Evolutionary conservation across 768 basidiomycete genomes (phyloP), one percentile per base, ranked within the genome.

Genomic region (Termitomyces bulborhizus): DNA sequence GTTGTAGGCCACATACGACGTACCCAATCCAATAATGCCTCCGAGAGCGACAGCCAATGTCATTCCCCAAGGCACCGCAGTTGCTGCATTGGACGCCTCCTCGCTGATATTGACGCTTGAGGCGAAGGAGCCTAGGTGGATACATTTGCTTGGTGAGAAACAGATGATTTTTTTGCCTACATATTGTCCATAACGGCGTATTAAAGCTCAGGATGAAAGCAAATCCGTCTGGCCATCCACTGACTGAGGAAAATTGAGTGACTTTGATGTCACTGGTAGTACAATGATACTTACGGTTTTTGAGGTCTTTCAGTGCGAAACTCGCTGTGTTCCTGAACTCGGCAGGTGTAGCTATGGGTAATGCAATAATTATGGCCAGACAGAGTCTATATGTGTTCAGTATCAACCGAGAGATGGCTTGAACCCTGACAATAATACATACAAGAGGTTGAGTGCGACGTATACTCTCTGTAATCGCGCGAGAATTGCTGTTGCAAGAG

Each of bases 51-150:
- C 79, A 3, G 88, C 79, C 53, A 68, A 62, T 27, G 80, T 76
- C 41, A 89, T 87, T 8, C 84, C 85, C 79, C 80, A 85, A 2
- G 88, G 88, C 3, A 88, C 84, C n/a, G 84, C 86, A 0, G 72
- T 75, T 8, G 81, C 78, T 0, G 88, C 88, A 58, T 90, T 90
- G 0, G 79, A 75, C 1, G 84, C 84, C 64, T 88, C 86, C 62
- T 88, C 86, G 51, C 82, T 84, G 54, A 88, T 85, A 59, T 88
- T 85, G 0, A 87, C 80, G 50, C 74, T 76, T 0, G 79, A 77
- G 64, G 86, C 84, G 43, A 76, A 76, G 6, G 49, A 50, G n/a
- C 49, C 49, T 26, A 4, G 8, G 7, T 48, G 8, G 9, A 27
- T 29, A 50, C n/a, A 13, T 50, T 40, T 39, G 7, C 16, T 50